Conservation (phyloP, 345 rosid genomes). For the Pistacia atlantica region DNA sequence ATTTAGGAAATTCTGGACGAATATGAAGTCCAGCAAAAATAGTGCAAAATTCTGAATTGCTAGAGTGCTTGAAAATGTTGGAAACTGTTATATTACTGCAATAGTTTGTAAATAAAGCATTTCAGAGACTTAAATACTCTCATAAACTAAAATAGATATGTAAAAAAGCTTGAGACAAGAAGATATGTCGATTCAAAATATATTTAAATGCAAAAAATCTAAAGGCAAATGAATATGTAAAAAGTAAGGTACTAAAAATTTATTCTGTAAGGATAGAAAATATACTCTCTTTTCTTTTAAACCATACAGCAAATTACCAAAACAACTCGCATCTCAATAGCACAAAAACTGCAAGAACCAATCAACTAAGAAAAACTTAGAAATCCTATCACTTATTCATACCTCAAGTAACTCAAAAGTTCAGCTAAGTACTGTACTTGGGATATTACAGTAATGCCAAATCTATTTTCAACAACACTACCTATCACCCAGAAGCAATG, state of each 20-base stretch:
- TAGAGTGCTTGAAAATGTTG: not conserved
- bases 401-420: not conserved
- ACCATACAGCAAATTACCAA: not conserved
- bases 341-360: not conserved
- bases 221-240: not conserved
- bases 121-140: not conserved
- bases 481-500: not conserved
- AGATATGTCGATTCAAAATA: not conserved
- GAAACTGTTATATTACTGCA: not conserved
- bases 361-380: not conserved
- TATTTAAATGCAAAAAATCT: not conserved
- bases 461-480: too few relatives aligned
- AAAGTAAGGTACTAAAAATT: not conserved
- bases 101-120: not conserved
- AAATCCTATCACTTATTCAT: not conserved
- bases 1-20: not conserved
- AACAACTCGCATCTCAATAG: not conserved
- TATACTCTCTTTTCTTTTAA: not conserved
- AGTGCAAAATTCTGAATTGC: not conserved
- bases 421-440: not conserved
- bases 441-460: not conserved
- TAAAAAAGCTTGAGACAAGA: not conserved
- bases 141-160: not conserved
- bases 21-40: not conserved
- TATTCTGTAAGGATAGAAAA: not conserved